phyloP scores from a whole-genome alignment of 2,329 filamentous ascomycete species.

The Verticillium zaregamsianum region DNA sequence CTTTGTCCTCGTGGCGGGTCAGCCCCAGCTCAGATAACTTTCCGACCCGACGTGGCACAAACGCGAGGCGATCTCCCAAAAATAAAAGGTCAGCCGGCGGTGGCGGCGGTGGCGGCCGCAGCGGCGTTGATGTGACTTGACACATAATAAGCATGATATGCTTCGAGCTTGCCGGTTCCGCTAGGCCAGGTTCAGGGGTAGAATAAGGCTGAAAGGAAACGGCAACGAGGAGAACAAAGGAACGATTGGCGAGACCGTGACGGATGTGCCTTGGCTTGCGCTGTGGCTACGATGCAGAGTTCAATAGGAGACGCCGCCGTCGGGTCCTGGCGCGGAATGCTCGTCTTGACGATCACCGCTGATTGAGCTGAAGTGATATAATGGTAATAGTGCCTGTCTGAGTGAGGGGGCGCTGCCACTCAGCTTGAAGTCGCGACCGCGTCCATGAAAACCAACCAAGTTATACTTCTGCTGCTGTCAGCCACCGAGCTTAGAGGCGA shows the following conservation, averaged over 20 bases:
- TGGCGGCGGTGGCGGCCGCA: neutral
- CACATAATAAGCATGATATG: neutral
- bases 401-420: too few relatives aligned
- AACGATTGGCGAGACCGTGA: neutral
- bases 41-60: neutral
- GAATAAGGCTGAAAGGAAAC: neutral
- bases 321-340: too few relatives aligned
- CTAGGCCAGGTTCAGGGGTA: neutral
- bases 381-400: too few relatives aligned
- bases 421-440: too few relatives aligned
- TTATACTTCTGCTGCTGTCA: neutral
- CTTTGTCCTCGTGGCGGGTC: neutral
- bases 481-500: neutral
- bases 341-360: too few relatives aligned
- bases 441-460: too few relatives aligned
- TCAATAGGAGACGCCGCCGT: neutral
- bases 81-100: neutral
- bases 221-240: neutral
- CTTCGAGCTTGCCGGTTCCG: neutral
- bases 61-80: neutral
- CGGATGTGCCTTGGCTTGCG: too few relatives aligned
- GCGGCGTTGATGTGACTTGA: neutral
- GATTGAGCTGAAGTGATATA: too few relatives aligned
- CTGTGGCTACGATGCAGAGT: neutral
- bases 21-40: neutral